These are phyloP conservation scores for Penicillium daleae DNA, from an alignment of 495 filamentous ascomycete species.

Conservation along the genomic window DNA sequence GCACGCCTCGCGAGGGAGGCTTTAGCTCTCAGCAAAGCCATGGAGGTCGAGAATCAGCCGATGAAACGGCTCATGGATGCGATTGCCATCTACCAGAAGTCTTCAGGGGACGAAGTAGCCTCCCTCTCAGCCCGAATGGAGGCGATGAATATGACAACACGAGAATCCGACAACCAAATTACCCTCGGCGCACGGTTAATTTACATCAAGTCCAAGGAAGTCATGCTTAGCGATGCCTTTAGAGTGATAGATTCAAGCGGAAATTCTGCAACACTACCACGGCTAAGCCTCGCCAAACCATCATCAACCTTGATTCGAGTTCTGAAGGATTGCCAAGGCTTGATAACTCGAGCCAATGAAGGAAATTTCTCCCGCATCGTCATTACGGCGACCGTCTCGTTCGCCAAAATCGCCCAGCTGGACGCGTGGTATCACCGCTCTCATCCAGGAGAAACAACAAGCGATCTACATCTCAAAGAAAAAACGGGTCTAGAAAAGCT, in stretches of 20 bases:
- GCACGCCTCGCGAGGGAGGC: neutral
- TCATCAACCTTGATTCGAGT: neutral
- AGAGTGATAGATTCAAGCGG: slow-evolving; percentile 2
- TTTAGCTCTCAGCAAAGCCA: slow-evolving; percentile 6
- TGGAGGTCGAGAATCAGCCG: slow-evolving; percentile 16
- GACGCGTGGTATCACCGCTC: slow-evolving; percentile 15
- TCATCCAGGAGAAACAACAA: neutral
- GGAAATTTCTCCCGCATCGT: slow-evolving; percentile 14
- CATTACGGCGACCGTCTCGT: slow-evolving; percentile 16
- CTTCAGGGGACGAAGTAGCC: neutral
- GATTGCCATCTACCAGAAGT: slow-evolving; percentile 6
- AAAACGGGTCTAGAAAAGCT: neutral
- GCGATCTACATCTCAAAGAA: neutral
- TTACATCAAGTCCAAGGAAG: neutral
- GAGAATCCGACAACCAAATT: slow-evolving; percentile 14
- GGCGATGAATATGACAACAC: slow-evolving; percentile 3
- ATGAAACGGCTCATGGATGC: slow-evolving; percentile 19
- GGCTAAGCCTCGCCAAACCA: neutral
- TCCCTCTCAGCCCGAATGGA: slow-evolving; percentile 5
- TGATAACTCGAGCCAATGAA: slow-evolving; percentile 16
- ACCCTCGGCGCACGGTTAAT: slow-evolving; percentile 16
- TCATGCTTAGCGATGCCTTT: neutral
- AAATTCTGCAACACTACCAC: slow-evolving; percentile 1
- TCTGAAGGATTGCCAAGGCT: slow-evolving; percentile 8
- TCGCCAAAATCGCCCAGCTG: slow-evolving; percentile 13